Conservation (phyloP, 2,329 filamentous ascomycete genomes). For the Microcera coccophila region DNA sequence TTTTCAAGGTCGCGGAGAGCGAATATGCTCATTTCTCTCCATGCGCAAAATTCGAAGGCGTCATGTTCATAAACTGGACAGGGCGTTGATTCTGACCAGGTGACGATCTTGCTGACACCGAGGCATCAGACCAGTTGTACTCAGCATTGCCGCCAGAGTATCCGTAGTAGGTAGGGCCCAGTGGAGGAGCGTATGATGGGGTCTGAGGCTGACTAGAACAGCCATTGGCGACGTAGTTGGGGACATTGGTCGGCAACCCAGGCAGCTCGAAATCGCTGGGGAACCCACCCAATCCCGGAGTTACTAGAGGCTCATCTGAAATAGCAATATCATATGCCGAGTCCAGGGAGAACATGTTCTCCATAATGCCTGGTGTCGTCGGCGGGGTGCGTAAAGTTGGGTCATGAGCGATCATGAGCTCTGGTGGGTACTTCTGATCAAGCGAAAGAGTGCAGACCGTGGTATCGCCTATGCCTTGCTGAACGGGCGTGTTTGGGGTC, state of each 20-base stretch:
- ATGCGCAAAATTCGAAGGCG: slow-evolving; percentile 27
- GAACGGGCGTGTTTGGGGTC: slow-evolving; percentile 47
- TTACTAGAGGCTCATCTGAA: slow-evolving; percentile 47
- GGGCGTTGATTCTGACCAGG: slow-evolving; percentile 30
- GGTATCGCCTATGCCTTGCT: slow-evolving; percentile 38
- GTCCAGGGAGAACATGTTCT: slow-evolving; percentile 39
- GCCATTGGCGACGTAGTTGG: slow-evolving; percentile 42
- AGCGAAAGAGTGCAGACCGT: slow-evolving; percentile 35
- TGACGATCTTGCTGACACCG: slow-evolving; percentile 33
- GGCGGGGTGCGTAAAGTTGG: slow-evolving; percentile 51
- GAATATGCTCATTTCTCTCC: slow-evolving; percentile 15
- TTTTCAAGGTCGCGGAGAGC: neutral
- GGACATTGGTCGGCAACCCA: slow-evolving; percentile 38
- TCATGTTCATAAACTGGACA: slow-evolving; percentile 37
- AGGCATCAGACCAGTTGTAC: slow-evolving; percentile 50
- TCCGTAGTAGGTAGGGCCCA: slow-evolving; percentile 41
- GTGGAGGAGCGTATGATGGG: slow-evolving; percentile 41
- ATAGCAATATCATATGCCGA: slow-evolving; percentile 38
- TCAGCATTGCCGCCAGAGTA: slow-evolving; percentile 41
- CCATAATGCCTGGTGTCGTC: slow-evolving; percentile 47
- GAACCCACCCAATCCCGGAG: slow-evolving; percentile 41
- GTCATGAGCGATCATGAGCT: slow-evolving; percentile 34
- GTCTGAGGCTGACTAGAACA: slow-evolving; percentile 46
- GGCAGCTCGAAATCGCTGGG: slow-evolving; percentile 46
- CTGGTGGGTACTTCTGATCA: slow-evolving; percentile 29